Percentiles rank a stretch among this genome's conserved stretches.
Evolutionary conservation across 768 basidiomycete species (phyloP).

Genomic region (Fomitopsis pulvina): DNA sequence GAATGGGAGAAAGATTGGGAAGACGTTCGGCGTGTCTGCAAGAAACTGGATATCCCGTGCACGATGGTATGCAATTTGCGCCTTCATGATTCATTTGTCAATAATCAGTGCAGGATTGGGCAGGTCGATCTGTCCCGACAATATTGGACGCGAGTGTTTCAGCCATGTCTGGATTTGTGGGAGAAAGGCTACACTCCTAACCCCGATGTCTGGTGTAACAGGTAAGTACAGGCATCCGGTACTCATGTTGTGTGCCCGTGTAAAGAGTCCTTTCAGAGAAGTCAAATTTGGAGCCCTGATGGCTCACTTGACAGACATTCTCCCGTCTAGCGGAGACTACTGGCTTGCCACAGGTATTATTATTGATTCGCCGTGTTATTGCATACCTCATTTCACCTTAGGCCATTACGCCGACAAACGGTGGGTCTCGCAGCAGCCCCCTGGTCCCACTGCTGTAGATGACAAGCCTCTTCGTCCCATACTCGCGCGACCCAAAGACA

Average conservation of each 20-base stretch:
- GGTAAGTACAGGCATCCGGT: slow-evolving; percentile 30
- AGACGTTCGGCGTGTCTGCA: slow-evolving; percentile 80
- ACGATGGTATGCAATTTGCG: slow-evolving; percentile 45
- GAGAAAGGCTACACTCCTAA: slow-evolving; percentile 79
- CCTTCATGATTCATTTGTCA: slow-evolving; percentile 1
- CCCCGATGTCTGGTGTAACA: slow-evolving; percentile 91
- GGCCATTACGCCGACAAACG: slow-evolving; percentile 84
- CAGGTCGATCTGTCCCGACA: slow-evolving; percentile 84
- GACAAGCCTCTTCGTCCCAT: slow-evolving; percentile 20
- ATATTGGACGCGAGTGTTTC: slow-evolving; percentile 90
- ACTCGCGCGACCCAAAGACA: slow-evolving; percentile 43
- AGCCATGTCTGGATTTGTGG: slow-evolving; percentile 78
- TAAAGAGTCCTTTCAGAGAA: slow-evolving; percentile 41
- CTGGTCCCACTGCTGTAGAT: slow-evolving; percentile 2
- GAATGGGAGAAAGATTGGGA: slow-evolving; percentile 97
- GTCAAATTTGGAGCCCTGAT: slow-evolving; percentile 88
- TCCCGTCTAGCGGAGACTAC: slow-evolving; percentile 27
- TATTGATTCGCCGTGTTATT: background rate
- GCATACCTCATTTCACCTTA: slow-evolving; percentile 21
- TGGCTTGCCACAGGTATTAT: slow-evolving; percentile 79
- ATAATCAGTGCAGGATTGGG: background rate
- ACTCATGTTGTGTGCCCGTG: background rate
- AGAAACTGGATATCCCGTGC: slow-evolving; percentile 64
- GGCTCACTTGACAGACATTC: slow-evolving; percentile 47
- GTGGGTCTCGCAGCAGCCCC: slow-evolving; percentile 29